Conservation (phyloP, 2,329 filamentous ascomycete genomes). For the Pseudohalonectria lignicola region DNA sequence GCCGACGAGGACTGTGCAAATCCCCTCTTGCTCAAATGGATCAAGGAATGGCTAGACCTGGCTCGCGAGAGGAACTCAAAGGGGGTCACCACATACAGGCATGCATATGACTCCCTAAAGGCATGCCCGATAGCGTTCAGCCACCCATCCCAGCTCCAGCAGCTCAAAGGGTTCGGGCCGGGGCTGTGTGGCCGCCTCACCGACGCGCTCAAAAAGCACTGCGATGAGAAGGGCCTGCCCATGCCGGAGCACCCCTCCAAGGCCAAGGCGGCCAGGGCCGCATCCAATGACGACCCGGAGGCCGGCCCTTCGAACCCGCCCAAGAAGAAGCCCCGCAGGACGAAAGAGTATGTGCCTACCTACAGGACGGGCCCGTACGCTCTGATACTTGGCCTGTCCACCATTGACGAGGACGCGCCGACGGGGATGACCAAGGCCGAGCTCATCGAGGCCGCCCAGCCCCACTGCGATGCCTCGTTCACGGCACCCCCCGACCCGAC, state of each 20-base stretch:
- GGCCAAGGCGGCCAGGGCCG: constrained; percentile 23
- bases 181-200: constrained; percentile 62
- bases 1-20: constrained; percentile 46
- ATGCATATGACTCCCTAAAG: constrained; percentile 68
- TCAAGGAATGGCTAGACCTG: constrained; percentile 66
- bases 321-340: constrained; percentile 46
- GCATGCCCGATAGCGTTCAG: constrained; percentile 59
- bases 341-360: constrained; percentile 60
- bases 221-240: constrained; percentile 53
- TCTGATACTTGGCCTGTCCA: constrained; percentile 55
- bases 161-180: constrained; percentile 63
- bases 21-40: constrained; percentile 59
- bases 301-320: constrained; percentile 19
- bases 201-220: constrained; percentile 47
- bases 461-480: constrained; percentile 63
- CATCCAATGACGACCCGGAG: constrained; percentile 20
- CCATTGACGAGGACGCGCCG: constrained; percentile 40
- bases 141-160: constrained; percentile 62
- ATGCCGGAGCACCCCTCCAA: constrained; percentile 49
- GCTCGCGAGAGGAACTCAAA: constrained; percentile 61
- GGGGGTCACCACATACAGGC: constrained; percentile 59
- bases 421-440: constrained; percentile 55
- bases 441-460: constrained; percentile 58
- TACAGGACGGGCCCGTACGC: constrained; percentile 68
- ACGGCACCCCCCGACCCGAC: constrained; percentile 54